A percentile compares a stretch with the other conserved stretches of the same genome.
phyloP scores from a whole-genome alignment of 805 yeast genomes.

The Yueomyces sinensis region DNA sequence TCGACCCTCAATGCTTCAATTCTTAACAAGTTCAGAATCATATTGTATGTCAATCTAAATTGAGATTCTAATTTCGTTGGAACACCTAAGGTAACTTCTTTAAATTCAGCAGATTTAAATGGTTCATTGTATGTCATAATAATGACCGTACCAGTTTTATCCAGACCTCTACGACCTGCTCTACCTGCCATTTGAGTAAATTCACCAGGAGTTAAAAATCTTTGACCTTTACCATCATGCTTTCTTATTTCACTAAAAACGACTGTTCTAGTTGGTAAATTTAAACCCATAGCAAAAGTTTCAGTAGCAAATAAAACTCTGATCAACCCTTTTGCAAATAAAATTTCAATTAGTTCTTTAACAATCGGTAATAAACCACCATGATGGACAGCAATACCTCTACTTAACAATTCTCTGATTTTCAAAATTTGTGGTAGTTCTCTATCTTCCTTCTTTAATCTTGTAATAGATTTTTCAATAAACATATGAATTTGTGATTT shows the following conservation, averaged over 20 bases:
- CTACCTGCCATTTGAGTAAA: constrained; percentile 99
- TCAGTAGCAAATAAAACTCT: constrained; percentile 94
- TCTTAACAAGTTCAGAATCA: constrained; percentile 83
- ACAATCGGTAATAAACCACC: constrained; percentile 90
- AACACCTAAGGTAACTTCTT: constrained; percentile 73
- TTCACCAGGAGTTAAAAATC: constrained; percentile 86
- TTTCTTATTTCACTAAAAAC: constrained; percentile 76
- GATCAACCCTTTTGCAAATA: constrained; percentile 75
- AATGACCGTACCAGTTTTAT: constrained; percentile 86
- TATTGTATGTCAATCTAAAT: constrained; percentile 86
- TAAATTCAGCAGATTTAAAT: constrained; percentile 41
- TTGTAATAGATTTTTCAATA: constrained; percentile 74
- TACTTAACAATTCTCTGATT: constrained; percentile 64
- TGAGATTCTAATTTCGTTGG: constrained; percentile 88
- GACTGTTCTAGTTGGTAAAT: constrained; percentile 92
- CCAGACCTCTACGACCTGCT: constrained; percentile 96
- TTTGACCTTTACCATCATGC: constrained; percentile 77
- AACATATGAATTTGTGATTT: constrained; percentile 89
- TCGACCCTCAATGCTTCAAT: constrained; percentile 95
- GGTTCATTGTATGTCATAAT: constrained; percentile 74
- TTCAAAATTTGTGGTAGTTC: constrained; percentile 83
- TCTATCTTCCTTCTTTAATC: constrained; percentile 84
- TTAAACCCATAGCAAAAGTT: constrained; percentile 97
- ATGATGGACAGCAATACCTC: constrained; percentile 95
- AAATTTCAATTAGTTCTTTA: constrained; percentile 83